phyloP scores from a whole-genome alignment of 176 grass and related monocot genomes.

The Olyra latifolia region DNA sequence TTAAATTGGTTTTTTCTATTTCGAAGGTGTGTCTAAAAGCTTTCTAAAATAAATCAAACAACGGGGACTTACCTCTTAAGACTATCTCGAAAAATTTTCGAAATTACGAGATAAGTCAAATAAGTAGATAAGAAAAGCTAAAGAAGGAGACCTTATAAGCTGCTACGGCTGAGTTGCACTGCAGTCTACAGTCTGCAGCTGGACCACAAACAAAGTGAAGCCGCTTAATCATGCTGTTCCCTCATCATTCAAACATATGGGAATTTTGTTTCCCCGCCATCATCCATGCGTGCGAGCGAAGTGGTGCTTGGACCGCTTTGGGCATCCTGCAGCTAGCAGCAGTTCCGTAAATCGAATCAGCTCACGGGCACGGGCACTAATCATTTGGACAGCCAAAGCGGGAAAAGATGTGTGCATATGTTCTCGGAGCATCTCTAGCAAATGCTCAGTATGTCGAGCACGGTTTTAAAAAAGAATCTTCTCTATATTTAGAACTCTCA shows the following conservation, averaged over 20 bases:
- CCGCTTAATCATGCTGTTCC: constrained; percentile 1
- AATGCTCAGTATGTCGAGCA: no score
- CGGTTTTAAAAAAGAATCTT: no score
- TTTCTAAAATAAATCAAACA: no score
- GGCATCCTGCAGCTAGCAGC: background rate
- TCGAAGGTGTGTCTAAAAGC: no score
- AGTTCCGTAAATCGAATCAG: background rate
- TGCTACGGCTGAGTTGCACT: background rate
- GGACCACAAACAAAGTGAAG: background rate
- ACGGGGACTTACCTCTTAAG: no score
- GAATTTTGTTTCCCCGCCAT: background rate
- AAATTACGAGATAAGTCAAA: no score
- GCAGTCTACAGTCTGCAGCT: background rate
- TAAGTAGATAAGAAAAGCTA: no score
- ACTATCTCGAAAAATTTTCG: no score
- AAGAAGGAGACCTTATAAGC: no score
- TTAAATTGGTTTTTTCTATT: no score
- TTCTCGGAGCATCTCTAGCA: background rate
- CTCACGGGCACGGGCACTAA: background rate
- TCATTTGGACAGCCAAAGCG: background rate
- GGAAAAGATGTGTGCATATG: background rate
- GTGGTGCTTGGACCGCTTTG: background rate
- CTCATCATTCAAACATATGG: background rate
- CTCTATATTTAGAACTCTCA: no score
- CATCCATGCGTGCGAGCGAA: background rate